These are phyloP conservation scores for Puccinellia tenuiflora DNA, from an alignment of 176 grass and related monocot genomes.

Conservation along the genomic window DNA sequence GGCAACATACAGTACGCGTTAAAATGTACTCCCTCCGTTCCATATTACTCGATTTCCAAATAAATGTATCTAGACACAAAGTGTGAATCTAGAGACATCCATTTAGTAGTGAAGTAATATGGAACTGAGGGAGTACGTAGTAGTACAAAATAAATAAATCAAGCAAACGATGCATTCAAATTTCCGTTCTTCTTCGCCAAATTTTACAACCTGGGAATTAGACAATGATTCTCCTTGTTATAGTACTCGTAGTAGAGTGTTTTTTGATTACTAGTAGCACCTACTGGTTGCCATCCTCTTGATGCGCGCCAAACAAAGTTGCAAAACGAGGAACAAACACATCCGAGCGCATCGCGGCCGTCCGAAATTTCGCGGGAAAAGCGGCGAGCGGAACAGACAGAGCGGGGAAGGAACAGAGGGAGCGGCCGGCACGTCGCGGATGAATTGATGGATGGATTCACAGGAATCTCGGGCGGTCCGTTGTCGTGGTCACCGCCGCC, in stretches of 20 bases:
- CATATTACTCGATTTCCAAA: too few relatives aligned
- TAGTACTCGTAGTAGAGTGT: neutral
- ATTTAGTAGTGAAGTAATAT: too few relatives aligned
- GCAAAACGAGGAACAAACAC: neutral
- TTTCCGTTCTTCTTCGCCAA: neutral
- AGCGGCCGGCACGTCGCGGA: too few relatives aligned
- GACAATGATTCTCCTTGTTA: neutral
- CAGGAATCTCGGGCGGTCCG: neutral
- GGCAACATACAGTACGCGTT: neutral
- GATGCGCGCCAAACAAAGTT: neutral
- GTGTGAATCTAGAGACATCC: too few relatives aligned
- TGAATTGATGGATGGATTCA: neutral
- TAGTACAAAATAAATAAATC: neutral
- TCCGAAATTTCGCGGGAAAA: conserved; percentile 10
- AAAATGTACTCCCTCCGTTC: neutral
- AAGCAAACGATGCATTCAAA: conserved; percentile 22
- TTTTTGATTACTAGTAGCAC: neutral
- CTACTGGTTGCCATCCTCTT: neutral
- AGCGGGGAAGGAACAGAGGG: neutral
- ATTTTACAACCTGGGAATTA: conserved; percentile 17
- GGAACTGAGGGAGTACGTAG: too few relatives aligned
- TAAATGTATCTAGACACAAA: too few relatives aligned
- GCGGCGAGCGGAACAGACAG: too few relatives aligned
- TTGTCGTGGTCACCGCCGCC: neutral
- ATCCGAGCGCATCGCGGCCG: neutral